Evolutionary conservation across 129 eudicot genomes (phyloP), one percentile per base, ranked within the genome.

Genomic region (Kitagawia praeruptora): DNA sequence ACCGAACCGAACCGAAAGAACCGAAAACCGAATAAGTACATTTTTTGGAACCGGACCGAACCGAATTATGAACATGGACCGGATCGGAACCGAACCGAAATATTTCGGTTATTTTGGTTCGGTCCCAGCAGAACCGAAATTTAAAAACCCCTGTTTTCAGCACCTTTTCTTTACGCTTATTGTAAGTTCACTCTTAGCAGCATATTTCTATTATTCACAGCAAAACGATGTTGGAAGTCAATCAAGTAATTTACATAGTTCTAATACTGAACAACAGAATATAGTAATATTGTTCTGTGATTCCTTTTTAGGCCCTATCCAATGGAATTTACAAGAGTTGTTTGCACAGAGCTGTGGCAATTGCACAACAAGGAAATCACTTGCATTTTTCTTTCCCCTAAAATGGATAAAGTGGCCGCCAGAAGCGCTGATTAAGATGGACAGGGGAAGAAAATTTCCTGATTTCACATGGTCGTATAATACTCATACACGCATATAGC

Each of bases 311-410:
- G 98, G 97, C 97, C 21, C 85, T 95, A 61, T 91, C 98, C n/a
- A 95, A 95, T 75, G 98, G 98, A 81, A 81, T 87, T 28, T 92
- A 90, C 90, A 95, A 90, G 89, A 92, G 98, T 74, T 95, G 98
- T 83, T 78, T 95, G 67, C 98, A 95, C 83, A 83, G 98, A 83
- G 98, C 98, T 12, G 93, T 92, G 81, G 96, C 84, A 84, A 76
- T 39, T 64, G 66, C 34, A 87, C 76, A 45, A 86, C 94, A 45
- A 88, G 98, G 74, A 90, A 87, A 81, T 92, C 97, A 37, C 81
- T 95, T 12, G 97, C 94, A 16, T 95, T 90, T 85, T 95, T 95
- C 88, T 95, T 6, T 92, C 91, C 54, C 98, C 98, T 2, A 88
- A 67, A 74, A 82, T 80, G 85, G 91, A 92, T 79, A 90, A 82